Evolutionary conservation across 164 flowering plant genomes (phyloP).

Genomic region (Stephania cephalantha): DNA sequence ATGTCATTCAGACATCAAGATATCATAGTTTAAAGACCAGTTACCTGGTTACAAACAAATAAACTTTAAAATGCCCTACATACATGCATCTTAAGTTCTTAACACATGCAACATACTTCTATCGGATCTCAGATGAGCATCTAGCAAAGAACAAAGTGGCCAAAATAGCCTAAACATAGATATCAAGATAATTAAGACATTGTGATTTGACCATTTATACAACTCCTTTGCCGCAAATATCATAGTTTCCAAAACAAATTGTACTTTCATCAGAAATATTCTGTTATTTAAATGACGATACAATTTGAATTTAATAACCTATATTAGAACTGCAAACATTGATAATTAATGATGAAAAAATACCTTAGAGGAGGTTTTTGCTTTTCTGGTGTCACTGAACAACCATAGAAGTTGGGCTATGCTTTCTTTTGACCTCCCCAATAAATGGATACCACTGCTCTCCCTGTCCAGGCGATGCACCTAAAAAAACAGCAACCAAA

Average conservation of each 20-base stretch:
- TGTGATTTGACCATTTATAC: not conserved
- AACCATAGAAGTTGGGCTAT: conserved; percentile 52
- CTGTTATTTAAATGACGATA: not conserved
- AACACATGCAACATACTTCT: too few species aligned
- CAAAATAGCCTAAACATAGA: not conserved
- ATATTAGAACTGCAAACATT: not conserved
- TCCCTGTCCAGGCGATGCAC: conserved; percentile 94
- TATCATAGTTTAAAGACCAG: too few species aligned
- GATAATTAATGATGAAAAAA: not conserved
- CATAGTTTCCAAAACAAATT: not conserved
- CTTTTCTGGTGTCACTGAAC: conserved; percentile 45
- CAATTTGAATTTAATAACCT: not conserved
- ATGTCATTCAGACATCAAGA: not conserved
- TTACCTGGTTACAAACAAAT: too few species aligned
- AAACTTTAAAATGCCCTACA: too few species aligned
- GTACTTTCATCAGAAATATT: not conserved
- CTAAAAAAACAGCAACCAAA: conserved; percentile 27
- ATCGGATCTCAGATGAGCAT: too few species aligned
- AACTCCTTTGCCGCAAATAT: not conserved
- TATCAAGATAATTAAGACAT: not conserved
- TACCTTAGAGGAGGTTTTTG: conserved; percentile 55
- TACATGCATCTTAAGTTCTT: too few species aligned
- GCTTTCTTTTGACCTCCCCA: conserved; percentile 86
- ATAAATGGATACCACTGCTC: conserved; percentile 72
- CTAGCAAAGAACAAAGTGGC: too few species aligned